Base-by-base conservation (phyloP, 768 basidiomycete genomes). In the Leccinum boreale region DNA sequence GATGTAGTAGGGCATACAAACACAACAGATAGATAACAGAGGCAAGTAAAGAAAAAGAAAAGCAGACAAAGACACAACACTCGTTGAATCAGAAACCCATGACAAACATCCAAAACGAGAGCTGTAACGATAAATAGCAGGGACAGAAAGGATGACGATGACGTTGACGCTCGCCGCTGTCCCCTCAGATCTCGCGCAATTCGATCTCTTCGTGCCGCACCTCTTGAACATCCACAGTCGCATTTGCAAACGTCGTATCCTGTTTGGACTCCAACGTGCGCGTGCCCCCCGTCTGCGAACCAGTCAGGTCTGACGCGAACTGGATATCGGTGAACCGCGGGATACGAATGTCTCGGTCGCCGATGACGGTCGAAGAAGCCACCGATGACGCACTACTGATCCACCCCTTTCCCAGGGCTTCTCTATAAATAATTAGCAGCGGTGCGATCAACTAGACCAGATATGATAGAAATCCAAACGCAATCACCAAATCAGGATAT, bases 121-220 rank as follows among this genome's bases (percentile, higher is more conserved):
- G 50, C 19, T 7, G 15, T 23, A 23, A 9, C 12, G 17, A 50
- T n/a, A 21, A 19, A 51, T 35, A 23, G 24, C 12, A 8, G 17
- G 17, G 35, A 24, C 9, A 31, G 28, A 19, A 31, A 12, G 5
- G 10, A 31, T 11, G 21, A 21, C 19, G n/a, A 44, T 44, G 42
- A 19, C 42, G 19, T 4, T 44, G 42, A n/a, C 42, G 10, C 42
- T 17, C n/a, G 39, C 39, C n/a, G 39, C 10, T 42, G n/a, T 19
- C n/a, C 7, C 23, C 21, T 51, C 23, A 57, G 15, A 45, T 3
- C 49, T 36, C 52, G 50, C 36, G 19, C 58, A 60, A 17, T 48
- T 57, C 62, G 7, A 65, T 61, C 28, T 55, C 57, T 57, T 94
- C 28, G 84, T 90, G 26, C 84, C 86, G 0, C 75, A 94, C 5